Base-by-base conservation (phyloP, 208 protist genomes). In the Trypanosoma theileri region DNA sequence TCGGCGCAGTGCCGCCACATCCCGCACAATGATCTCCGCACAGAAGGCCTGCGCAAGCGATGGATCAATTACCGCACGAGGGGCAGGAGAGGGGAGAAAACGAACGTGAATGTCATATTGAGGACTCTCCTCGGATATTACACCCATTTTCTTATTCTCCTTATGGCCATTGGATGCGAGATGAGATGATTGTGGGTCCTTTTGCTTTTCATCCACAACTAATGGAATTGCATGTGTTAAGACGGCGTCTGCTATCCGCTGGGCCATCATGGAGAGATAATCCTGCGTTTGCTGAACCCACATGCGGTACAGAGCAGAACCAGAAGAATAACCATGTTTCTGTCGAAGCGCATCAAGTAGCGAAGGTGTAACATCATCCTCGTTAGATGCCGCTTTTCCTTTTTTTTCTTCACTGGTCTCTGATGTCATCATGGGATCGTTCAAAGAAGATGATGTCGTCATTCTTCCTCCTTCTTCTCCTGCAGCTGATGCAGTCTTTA, bases 81-180 rank as follows among this genome's bases (percentile, higher is more conserved):
- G 40, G 35, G 60, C 22, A 28, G 45, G 31, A 2, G 78, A 79
- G 3, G 84, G 88, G 48, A 80, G 73, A 26, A 87, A 80, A 62
- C 88, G 82, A 56, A 94, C 88, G 56, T 93, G 88, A 8, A 94
- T 71, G 44, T 88, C 83, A 21, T 74, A 82, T 17, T 42, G 42
- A 28, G 6, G 28, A 19, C 31, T 74, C 63, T 48, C 19, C 21
- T 17, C n/a, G 21, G 26, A 4, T 59, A 17, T 13, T 73, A 16
- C 10, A 31, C 28, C 6, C 28, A 35, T 35, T 6, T 8, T 35
- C 28, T 35, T 35, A 6, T 52, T 71, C n/a, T 78, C 26, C 14
- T 57, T 71, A 19, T 52, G 16, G 1, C 72, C 71, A 17, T 6
- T 40, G 4, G 44, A 16, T 28, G 17, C 59, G 50, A 1, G 14